phyloP scores from a whole-genome alignment of 2,329 filamentous ascomycete genomes.

The Pseudogymnoascus destructans region DNA sequence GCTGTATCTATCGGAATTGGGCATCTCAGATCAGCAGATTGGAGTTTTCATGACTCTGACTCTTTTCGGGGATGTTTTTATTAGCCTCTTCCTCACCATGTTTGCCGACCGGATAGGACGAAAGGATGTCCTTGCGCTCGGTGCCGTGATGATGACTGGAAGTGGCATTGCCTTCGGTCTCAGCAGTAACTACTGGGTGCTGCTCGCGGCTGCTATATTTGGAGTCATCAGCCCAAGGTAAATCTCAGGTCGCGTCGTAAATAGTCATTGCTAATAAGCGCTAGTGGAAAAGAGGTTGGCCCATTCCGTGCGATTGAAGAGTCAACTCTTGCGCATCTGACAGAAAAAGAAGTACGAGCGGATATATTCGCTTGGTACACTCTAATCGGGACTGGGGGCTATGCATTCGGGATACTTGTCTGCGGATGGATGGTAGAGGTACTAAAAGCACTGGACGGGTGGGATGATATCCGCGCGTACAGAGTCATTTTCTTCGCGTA shows the following conservation, averaged over 20 bases:
- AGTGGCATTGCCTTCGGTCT: constrained; percentile 44
- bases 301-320: constrained; percentile 51
- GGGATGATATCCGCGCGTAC: constrained; percentile 37
- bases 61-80: constrained; percentile 42
- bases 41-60: constrained; percentile 56
- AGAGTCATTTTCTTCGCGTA: constrained; percentile 45
- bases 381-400: constrained; percentile 44
- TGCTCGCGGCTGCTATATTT: constrained; percentile 43
- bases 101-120: constrained; percentile 46
- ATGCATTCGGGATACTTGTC: constrained; percentile 44
- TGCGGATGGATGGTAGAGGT: constrained; percentile 46
- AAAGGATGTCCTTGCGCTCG: constrained; percentile 38
- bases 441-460: constrained; percentile 32
- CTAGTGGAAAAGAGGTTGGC: constrained; percentile 48
- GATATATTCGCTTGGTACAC: constrained; percentile 52
- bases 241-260: constrained; percentile 11
- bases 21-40: constrained; percentile 37
- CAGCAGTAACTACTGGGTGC: constrained; percentile 41
- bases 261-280: not conserved
- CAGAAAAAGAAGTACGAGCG: constrained; percentile 31
- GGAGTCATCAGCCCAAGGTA: constrained; percentile 48
- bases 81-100: constrained; percentile 45
- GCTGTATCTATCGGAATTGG: constrained; percentile 39
- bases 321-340: constrained; percentile 45
- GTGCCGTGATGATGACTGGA: constrained; percentile 40